phyloP scores from a whole-genome alignment of 192 early-diverging fungal genomes.

The Backusella sp. region DNA sequence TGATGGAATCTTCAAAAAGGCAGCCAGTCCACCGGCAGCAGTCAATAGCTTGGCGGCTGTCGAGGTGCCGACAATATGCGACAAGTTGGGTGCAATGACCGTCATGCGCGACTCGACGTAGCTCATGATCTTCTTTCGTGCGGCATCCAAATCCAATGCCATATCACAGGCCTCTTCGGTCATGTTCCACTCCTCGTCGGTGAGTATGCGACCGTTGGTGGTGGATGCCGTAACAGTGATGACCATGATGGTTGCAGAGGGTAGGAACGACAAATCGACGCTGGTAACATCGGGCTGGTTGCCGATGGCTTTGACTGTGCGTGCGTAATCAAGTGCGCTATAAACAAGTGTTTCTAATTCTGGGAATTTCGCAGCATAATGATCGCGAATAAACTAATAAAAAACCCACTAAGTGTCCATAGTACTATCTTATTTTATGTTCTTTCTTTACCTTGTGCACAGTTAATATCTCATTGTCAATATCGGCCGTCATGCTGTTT shows the following conservation, averaged over 20 bases:
- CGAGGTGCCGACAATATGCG: slow-evolving; percentile 79
- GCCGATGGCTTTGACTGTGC: slow-evolving; percentile 79
- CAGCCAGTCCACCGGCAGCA: slow-evolving; percentile 85
- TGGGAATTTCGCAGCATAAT: slow-evolving; percentile 86
- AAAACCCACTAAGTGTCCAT: neutral
- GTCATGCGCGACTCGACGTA: slow-evolving; percentile 93
- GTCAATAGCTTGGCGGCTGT: slow-evolving; percentile 90
- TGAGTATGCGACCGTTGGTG: slow-evolving; percentile 67
- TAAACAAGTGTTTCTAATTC: slow-evolving; percentile 90
- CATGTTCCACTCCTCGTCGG: slow-evolving; percentile 55
- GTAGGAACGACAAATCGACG: slow-evolving; percentile 76
- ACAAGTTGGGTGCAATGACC: slow-evolving; percentile 93
- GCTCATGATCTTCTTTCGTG: slow-evolving; percentile 74
- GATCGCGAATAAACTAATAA: slow-evolving; percentile 81
- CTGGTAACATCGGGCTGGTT: slow-evolving; percentile 79
- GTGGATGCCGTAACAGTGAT: slow-evolving; percentile 90
- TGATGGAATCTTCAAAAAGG: slow-evolving; percentile 84
- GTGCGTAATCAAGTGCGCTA: slow-evolving; percentile 86
- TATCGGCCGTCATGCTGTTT: slow-evolving; percentile 80
- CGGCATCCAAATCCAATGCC: slow-evolving; percentile 67
- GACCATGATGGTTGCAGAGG: slow-evolving; percentile 85
- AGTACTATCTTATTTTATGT: neutral
- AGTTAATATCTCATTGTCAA: slow-evolving; percentile 86
- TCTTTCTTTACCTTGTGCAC: slow-evolving; percentile 73
- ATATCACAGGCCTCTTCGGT: slow-evolving; percentile 82